Base-by-base conservation (phyloP, 257 asterid genomes). In the Coffea canephora region DNA sequence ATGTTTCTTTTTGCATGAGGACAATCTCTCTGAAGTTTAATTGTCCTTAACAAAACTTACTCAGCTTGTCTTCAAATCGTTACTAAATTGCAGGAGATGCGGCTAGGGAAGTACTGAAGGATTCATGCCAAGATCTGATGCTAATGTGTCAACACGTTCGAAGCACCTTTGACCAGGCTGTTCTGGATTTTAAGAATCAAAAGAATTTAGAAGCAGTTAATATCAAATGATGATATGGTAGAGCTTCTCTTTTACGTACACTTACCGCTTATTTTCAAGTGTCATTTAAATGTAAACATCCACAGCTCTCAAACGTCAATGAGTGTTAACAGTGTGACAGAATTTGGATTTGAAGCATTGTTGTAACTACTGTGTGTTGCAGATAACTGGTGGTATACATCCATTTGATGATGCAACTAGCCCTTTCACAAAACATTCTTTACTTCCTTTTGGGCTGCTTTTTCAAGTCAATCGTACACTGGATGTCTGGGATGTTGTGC, bases 41-140 rank as follows among this genome's bases (percentile, higher is more conserved):
- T 45, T 12, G 31, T 45, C n/a, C 45, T 50, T 36, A 16, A 48
- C 71, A 55, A 50, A 66, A 64, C 48, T 41, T 31, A 39, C 46
- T 14, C 25, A 34, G 10, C 41, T 12, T 34, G 21, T 74, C 62
- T 64, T 27, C 36, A 34, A 11, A 62, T 55, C 57, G 73, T 73
- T 69, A 55, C 75, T 78, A 64, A 76, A 64, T 48, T 85, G 77
- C 84, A 95, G 99, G 98, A 59, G 94, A 93, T 68, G 86, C 94
- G 39, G 96, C 99, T 45, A 84, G 96, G 1, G 97, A 95, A 85
- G 98, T 91, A 65, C 79, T 95, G 82, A 91, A 89, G 75, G 98
- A 93, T 83, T 88, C 98, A 0, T 87, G 96, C 87, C 93, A 95
- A 84, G 94, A 95, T 85, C 87, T 93, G 66, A 93, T 86, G 94